A percentile compares a stretch with the other conserved stretches of the same genome.
Conservation (phyloP, 1,284 basidiomycete genomes). For the Volvariella volvacea region DNA sequence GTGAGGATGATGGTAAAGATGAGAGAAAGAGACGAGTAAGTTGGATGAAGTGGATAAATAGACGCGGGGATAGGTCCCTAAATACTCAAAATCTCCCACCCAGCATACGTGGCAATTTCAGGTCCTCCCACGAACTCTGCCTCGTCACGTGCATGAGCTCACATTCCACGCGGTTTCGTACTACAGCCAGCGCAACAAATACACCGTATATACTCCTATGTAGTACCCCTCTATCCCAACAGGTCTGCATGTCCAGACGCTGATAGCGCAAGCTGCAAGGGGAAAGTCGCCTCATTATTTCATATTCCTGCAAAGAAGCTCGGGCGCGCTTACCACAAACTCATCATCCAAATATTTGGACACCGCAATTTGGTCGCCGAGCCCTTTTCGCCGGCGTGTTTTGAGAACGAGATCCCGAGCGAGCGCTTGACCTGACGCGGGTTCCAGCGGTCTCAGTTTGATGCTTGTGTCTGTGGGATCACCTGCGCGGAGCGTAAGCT, state of each 20-base stretch:
- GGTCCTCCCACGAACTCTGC: slow-evolving; percentile 18
- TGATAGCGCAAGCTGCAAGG: slow-evolving; percentile 72
- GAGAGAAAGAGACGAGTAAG: slow-evolving; percentile 30
- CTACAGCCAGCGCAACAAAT: slow-evolving; percentile 9
- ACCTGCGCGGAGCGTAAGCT: slow-evolving; percentile 37
- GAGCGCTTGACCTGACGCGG: slow-evolving; percentile 89
- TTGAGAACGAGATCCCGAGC: slow-evolving; percentile 94
- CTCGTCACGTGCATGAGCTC: slow-evolving; percentile 16
- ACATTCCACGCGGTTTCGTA: too few species aligned
- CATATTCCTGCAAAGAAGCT: slow-evolving; percentile 7
- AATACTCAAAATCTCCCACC: slow-evolving; percentile 20
- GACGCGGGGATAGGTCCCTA: slow-evolving; percentile 17
- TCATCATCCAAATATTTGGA: slow-evolving; percentile 94
- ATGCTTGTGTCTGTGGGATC: slow-evolving; percentile 96
- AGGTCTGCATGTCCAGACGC: slow-evolving; percentile 88
- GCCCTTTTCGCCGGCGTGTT: slow-evolving; percentile 91
- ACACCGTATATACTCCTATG: slow-evolving; percentile 13
- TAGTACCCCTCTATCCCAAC: slow-evolving; percentile 43
- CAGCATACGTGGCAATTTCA: slow-evolving; percentile 36
- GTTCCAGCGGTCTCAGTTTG: slow-evolving; percentile 92
- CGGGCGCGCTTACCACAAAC: slow-evolving; percentile 62
- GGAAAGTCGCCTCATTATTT: slow-evolving; percentile 11
- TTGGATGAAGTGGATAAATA: slow-evolving; percentile 10
- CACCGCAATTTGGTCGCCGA: slow-evolving; percentile 90
- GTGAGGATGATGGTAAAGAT: slow-evolving; percentile 29